These are phyloP conservation scores for Malassezia furfur DNA, from an alignment of 1,284 basidiomycete genomes.

Conservation along the genomic window DNA sequence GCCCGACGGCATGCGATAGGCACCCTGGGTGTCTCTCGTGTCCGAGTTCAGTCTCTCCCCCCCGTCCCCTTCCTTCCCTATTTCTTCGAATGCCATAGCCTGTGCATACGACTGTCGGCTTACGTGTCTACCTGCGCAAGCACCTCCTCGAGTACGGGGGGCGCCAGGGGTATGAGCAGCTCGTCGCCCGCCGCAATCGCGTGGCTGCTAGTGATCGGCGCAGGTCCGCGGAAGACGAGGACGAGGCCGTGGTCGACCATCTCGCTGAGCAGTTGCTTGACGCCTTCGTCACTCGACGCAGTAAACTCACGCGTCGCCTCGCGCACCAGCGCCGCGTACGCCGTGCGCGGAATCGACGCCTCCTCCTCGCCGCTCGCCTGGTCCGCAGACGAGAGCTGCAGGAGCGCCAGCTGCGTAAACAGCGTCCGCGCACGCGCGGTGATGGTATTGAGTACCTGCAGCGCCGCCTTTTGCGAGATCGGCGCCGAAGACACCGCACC, in stretches of 20 bases:
- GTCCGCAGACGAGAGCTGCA: conserved; percentile 9
- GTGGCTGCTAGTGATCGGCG: conserved; percentile 15
- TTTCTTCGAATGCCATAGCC: conserved; percentile 1
- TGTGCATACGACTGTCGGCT: conserved; percentile 1
- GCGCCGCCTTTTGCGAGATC: conserved; percentile 10
- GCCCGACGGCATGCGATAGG: too few relatives aligned
- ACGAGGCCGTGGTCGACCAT: conserved; percentile 19
- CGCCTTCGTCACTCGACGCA: conserved; percentile 15
- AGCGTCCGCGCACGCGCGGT: conserved; percentile 15
- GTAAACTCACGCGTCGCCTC: conserved; percentile 13
- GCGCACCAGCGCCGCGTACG: conserved; percentile 10
- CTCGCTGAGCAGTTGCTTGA: conserved; percentile 16
- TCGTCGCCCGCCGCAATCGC: conserved; percentile 18
- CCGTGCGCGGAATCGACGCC: background rate
- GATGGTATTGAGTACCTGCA: conserved; percentile 17
- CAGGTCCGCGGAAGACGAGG: conserved; percentile 7
- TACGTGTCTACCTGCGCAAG: conserved; percentile 9
- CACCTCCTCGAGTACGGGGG: conserved; percentile 5
- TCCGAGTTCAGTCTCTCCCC: conserved; percentile 7
- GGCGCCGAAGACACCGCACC: background rate
- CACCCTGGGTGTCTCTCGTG: background rate
- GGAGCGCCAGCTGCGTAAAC: conserved; percentile 9
- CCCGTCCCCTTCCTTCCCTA: too few relatives aligned
- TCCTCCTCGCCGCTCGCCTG: background rate
- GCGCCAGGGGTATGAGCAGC: conserved; percentile 10